Percentiles rank a stretch among this genome's conserved stretches.
phyloP scores from a whole-genome alignment of 805 yeast species.

The Pichia rugopelliculosa region DNA sequence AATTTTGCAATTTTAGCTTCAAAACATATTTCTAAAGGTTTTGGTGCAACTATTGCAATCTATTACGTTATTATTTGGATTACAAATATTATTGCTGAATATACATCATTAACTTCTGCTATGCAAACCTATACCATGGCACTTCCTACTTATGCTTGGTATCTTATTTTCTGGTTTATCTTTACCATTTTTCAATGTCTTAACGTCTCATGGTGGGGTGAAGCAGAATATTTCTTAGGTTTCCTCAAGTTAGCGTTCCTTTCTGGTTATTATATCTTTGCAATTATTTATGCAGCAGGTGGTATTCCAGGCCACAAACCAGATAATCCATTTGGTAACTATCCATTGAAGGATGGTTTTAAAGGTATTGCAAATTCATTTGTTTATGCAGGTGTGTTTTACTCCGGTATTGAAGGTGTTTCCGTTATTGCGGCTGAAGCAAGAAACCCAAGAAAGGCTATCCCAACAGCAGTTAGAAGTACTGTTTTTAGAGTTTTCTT shows the following conservation, averaged over 20 bases:
- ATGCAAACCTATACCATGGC: constrained; percentile 43
- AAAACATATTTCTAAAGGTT: constrained; percentile 45
- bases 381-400: constrained; percentile 20
- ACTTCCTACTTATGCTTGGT: constrained; percentile 50
- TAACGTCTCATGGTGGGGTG: constrained; percentile 50
- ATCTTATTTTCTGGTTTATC: constrained; percentile 43
- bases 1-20: constrained; percentile 48
- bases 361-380: constrained; percentile 23
- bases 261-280: constrained; percentile 43
- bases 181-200: constrained; percentile 44
- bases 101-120: constrained; percentile 45
- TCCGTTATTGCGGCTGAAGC: constrained; percentile 56
- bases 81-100: constrained; percentile 48
- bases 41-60: constrained; percentile 51
- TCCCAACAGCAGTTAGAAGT: constrained; percentile 53
- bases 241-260: constrained; percentile 41
- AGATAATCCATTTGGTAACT: constrained; percentile 31
- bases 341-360: constrained; percentile 24
- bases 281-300: constrained; percentile 40
- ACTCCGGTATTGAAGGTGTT: constrained; percentile 23
- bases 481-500: constrained; percentile 50
- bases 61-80: constrained; percentile 50
- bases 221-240: constrained; percentile 48
- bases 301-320: constrained; percentile 29
- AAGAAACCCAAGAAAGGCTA: constrained; percentile 48